Evolutionary conservation across 108 stramenopile genomes (phyloP).

Genomic region (Cylindrotheca fusiformis): DNA sequence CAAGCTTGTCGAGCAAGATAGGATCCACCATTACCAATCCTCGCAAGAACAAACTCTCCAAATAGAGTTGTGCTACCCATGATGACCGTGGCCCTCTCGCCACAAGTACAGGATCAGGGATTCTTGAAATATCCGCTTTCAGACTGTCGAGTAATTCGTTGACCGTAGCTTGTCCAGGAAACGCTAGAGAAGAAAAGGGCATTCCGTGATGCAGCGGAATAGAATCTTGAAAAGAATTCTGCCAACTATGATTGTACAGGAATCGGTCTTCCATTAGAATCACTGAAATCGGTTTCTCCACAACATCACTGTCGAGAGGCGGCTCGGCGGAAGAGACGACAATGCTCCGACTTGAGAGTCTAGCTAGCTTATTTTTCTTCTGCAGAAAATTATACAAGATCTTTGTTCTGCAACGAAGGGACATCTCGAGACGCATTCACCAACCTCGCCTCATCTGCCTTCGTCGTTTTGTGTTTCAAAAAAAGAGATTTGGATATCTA

Average conservation of each 20-base stretch:
- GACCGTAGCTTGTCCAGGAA: background rate
- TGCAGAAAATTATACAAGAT: too few relatives aligned
- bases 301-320: conserved; percentile 24
- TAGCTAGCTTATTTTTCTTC: too few relatives aligned
- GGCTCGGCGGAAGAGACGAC: conserved; percentile 22
- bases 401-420: too few relatives aligned
- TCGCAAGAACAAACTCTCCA: conserved; percentile 45
- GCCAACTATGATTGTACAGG: conserved; percentile 17
- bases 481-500: too few relatives aligned
- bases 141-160: conserved; percentile 8
- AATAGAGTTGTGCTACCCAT: conserved; percentile 39
- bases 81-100: conserved; percentile 40
- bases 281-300: conserved; percentile 40
- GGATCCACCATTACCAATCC: conserved; percentile 64
- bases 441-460: too few relatives aligned
- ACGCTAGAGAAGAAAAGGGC: conserved; percentile 19
- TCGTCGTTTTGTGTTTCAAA: too few relatives aligned
- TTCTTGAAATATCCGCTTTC: conserved; percentile 14
- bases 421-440: too few relatives aligned
- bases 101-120: conserved; percentile 31
- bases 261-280: conserved; percentile 33
- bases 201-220: conserved; percentile 34
- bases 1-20: conserved; percentile 19
- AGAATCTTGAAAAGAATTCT: conserved; percentile 9
- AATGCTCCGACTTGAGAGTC: conserved; percentile 1